Conservation (phyloP, 805 yeast genomes). For the Metschnikowia arizonensis region DNA sequence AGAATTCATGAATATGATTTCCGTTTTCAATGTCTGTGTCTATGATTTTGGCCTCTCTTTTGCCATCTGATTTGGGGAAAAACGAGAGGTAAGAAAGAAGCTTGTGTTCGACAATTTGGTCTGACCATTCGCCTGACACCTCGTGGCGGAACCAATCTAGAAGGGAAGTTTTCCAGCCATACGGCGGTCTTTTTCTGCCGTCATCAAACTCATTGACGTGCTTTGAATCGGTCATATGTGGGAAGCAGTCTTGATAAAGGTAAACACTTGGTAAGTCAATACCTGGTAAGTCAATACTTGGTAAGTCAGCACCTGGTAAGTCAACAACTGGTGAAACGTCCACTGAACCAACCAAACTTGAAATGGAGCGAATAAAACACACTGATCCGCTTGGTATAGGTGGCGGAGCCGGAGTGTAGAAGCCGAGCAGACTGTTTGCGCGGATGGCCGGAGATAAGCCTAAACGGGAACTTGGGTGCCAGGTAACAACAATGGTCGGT, state of each 20-base stretch:
- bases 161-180: constrained; percentile 15
- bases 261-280: too few relatives aligned
- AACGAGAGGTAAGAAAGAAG: constrained; percentile 58
- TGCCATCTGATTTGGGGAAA: constrained; percentile 50
- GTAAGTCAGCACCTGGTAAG: too few relatives aligned
- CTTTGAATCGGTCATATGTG: background rate
- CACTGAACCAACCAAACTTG: too few relatives aligned
- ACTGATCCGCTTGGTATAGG: too few relatives aligned
- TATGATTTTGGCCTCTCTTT: constrained; percentile 43
- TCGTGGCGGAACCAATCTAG: constrained; percentile 17
- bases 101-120: constrained; percentile 29
- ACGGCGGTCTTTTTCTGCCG: constrained; percentile 15
- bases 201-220: constrained; percentile 14
- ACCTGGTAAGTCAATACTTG: too few relatives aligned
- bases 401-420: background rate
- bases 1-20: constrained; percentile 72
- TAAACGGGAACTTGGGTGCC: background rate
- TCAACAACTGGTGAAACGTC: background rate
- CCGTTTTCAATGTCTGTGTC: constrained; percentile 55
- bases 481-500: too few relatives aligned
- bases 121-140: constrained; percentile 17
- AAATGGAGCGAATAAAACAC: too few relatives aligned
- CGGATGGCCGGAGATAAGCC: constrained; percentile 1
- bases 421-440: background rate
- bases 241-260: too few relatives aligned